phyloP scores from a whole-genome alignment of 495 filamentous ascomycete species.

The Thozetella sp. region DNA sequence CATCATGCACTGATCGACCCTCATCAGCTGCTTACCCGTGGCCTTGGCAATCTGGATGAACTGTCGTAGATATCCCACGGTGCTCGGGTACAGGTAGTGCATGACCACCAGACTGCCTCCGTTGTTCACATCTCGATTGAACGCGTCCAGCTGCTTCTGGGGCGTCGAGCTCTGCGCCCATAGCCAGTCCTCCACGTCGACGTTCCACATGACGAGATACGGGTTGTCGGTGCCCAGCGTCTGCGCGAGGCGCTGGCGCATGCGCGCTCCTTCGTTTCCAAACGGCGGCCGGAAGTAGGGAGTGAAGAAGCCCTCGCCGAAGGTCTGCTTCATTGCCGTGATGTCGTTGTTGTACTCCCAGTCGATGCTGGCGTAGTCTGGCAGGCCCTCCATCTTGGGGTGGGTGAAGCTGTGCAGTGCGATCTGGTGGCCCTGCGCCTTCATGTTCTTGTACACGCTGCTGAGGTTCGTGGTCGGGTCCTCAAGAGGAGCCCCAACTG shows the following conservation, averaged over 20 bases:
- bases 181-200: conserved; percentile 80
- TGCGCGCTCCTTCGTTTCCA: conserved; percentile 72
- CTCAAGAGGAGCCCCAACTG: conserved; percentile 66
- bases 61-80: conserved; percentile 66
- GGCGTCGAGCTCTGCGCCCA: conserved; percentile 67
- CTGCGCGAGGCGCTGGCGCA: conserved; percentile 63
- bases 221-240: conserved; percentile 42
- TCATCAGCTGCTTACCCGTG: conserved; percentile 70
- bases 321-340: conserved; percentile 50
- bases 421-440: conserved; percentile 70
- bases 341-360: conserved; percentile 70
- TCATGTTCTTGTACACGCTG: conserved; percentile 66
- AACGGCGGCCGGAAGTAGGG: conserved; percentile 79
- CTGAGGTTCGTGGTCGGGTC: conserved; percentile 63
- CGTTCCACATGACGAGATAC: conserved; percentile 72
- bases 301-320: conserved; percentile 35
- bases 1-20: conserved; percentile 78
- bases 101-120: conserved; percentile 77
- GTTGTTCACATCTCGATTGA: conserved; percentile 62
- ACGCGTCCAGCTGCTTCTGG: conserved; percentile 73
- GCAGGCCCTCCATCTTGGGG: conserved; percentile 71
- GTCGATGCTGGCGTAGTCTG: conserved; percentile 61
- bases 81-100: conserved; percentile 74
- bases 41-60: conserved; percentile 71
- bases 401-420: conserved; percentile 76